Percentiles rank a stretch among this genome's conserved stretches.
These are phyloP conservation scores for Arbutus unedo DNA, from an alignment of 148 eudicot species.

Conservation along the genomic window DNA sequence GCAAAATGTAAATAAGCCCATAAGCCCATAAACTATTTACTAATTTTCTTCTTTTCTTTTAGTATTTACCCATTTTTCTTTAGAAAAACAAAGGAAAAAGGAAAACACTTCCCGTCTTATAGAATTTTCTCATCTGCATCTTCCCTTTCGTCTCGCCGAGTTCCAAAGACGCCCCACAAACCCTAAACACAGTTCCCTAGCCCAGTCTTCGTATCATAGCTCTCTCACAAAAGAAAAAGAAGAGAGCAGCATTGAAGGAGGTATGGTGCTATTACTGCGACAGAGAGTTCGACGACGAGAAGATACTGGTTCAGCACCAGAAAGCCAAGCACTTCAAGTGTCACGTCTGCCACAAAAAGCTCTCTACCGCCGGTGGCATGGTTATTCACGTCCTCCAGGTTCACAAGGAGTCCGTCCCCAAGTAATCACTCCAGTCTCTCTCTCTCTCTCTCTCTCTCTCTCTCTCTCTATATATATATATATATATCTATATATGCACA, in stretches of 20 bases:
- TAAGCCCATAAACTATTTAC: too few relatives aligned
- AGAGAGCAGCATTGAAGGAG: conserved; percentile 47
- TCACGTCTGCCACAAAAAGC: conserved; percentile 95
- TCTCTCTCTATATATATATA: not conserved
- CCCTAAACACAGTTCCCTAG: not conserved
- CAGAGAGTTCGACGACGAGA: conserved; percentile 96
- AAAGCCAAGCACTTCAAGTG: conserved; percentile 97
- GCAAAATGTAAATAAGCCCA: too few relatives aligned
- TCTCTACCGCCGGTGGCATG: conserved; percentile 96
- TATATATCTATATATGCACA: not conserved
- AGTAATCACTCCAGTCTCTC: conserved; percentile 31
- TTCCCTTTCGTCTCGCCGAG: too few relatives aligned
- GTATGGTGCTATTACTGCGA: conserved; percentile 97
- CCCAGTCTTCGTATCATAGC: too few relatives aligned
- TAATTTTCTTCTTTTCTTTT: too few relatives aligned
- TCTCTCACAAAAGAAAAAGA: conserved; percentile 58
- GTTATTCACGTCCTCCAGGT: conserved; percentile 96
- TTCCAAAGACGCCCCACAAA: too few relatives aligned
- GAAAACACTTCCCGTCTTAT: too few relatives aligned
- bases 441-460: not conserved
- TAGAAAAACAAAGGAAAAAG: too few relatives aligned
- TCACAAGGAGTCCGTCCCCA: conserved; percentile 85
- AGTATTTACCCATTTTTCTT: too few relatives aligned
- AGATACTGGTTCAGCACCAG: conserved; percentile 91
- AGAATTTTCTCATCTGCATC: too few relatives aligned